Evolutionary conservation across 352 stramenopile genomes (phyloP), one percentile per base, ranked within the genome.

Genomic region (Pythium pyrilobum): DNA sequence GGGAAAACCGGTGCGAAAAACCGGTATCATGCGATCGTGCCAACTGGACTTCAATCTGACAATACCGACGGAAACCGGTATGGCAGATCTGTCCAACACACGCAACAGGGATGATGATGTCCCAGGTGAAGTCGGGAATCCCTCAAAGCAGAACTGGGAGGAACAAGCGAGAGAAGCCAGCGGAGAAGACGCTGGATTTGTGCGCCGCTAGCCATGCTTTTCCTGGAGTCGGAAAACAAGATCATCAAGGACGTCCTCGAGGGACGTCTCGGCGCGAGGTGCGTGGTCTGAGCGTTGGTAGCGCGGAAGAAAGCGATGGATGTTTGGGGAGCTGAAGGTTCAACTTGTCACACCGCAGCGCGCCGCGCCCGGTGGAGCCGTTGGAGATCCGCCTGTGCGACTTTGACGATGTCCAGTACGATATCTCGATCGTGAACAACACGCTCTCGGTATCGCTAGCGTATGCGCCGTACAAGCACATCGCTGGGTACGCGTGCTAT

Each of bases 351-450:
- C 51, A 31, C 27, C 28, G 29, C 56, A 93, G 83, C 66, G 81
- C 83, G 20, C 74, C 78, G 61, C 81, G 81, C 32, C 83, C 83
- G 12, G 79, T 93, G 25, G 62, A 88, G 54, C 71, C 79, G 25
- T 58, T 91, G 24, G 77, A 90, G 62, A 88, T 93, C 52, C 77
- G 74, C 31, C 50, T 93, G 44, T 91, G 81, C 54, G 83, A 93
- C 51, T 93, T 93, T 71, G 83, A 93, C 69, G 83, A 93, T 69
- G 78, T 88, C 40, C 81, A 93, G 65, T 90, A 91, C 60, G 77
- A 89, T 51, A 59, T 91, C 52, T 91, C 80, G 24, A 92, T 93
- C 48, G 73, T 50, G 27, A 67, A 81, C 55, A 84, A 77, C 56
- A 58, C 67, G 54, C 59, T 93, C 38, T 77, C 78, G 21, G 61